phyloP scores from a whole-genome alignment of 148 eudicot species.

The Camellia lanceoleosa region DNA sequence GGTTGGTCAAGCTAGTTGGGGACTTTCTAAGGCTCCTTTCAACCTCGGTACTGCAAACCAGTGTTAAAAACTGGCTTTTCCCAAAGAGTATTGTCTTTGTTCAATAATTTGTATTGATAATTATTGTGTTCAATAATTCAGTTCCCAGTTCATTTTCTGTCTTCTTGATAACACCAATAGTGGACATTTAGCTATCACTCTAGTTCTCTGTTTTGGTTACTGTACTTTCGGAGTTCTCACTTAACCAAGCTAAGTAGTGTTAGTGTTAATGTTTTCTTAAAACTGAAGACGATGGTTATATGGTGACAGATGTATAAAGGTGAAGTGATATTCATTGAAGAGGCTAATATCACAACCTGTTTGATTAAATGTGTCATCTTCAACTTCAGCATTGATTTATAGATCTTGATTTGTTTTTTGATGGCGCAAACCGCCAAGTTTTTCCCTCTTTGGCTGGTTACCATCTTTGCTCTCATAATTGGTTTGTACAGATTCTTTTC shows the following conservation, averaged over 20 bases:
- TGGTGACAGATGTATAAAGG: background rate
- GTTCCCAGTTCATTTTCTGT: background rate
- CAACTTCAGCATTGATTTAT: slow-evolving; percentile 3
- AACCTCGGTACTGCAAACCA: background rate
- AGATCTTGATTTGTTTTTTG: background rate
- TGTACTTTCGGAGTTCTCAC: background rate
- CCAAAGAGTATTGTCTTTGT: background rate
- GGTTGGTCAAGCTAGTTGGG: background rate
- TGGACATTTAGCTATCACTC: background rate
- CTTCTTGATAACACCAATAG: background rate
- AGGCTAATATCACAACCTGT: background rate
- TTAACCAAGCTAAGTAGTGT: background rate
- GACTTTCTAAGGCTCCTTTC: background rate
- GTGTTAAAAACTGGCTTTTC: background rate
- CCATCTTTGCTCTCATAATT: background rate
- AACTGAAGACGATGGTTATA: background rate
- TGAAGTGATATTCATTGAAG: background rate
- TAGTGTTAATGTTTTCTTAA: background rate
- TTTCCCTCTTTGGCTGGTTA: background rate
- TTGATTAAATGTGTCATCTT: background rate
- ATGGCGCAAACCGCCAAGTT: background rate
- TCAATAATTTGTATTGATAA: background rate
- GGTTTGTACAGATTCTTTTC: background rate
- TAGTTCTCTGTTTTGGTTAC: background rate
- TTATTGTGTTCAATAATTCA: background rate